phyloP scores from a whole-genome alignment of 2,329 filamentous ascomycete genomes.

The Fusarium tricinctum region DNA sequence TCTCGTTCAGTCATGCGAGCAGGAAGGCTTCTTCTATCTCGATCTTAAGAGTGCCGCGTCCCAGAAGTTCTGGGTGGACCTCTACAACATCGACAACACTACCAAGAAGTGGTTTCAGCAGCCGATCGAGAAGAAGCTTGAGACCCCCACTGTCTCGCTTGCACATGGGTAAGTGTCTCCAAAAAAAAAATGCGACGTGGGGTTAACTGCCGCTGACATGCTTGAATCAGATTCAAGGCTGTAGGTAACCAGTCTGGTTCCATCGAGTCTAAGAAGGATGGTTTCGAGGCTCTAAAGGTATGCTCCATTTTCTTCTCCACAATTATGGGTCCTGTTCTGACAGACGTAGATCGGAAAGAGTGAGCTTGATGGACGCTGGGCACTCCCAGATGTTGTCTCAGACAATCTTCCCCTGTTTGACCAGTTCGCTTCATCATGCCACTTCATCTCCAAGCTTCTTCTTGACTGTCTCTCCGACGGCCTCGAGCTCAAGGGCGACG shows the following conservation, averaged over 20 bases:
- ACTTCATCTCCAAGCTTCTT: slow-evolving; percentile 21
- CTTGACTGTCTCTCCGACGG: slow-evolving; percentile 25
- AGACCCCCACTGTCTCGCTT: slow-evolving; percentile 26
- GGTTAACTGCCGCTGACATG: background rate
- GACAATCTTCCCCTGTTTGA: slow-evolving; percentile 19
- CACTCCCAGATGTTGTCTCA: slow-evolving; percentile 12
- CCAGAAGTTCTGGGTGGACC: slow-evolving; percentile 12
- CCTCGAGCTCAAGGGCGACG: background rate
- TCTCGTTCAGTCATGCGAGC: slow-evolving; percentile 14
- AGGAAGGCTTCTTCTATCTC: slow-evolving; percentile 28
- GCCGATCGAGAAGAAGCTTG: slow-evolving; percentile 15
- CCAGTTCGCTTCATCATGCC: slow-evolving; percentile 13
- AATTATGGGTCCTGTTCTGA: background rate
- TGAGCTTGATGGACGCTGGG: slow-evolving; percentile 20
- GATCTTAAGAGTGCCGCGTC: slow-evolving; percentile 18
- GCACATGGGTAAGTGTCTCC: slow-evolving; percentile 10
- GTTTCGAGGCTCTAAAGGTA: slow-evolving; percentile 29
- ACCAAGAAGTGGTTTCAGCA: slow-evolving; percentile 23
- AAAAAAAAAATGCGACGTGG: background rate
- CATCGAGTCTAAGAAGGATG: slow-evolving; percentile 7
- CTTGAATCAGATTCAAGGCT: slow-evolving; percentile 14
- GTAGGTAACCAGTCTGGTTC: slow-evolving; percentile 22
- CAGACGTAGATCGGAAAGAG: background rate
- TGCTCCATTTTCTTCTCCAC: rapidly evolving
- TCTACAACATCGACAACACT: background rate